A percentile compares a stretch with the other conserved stretches of the same genome.
Conservation (phyloP, 345 rosid species). For the Moricandia moricandioides region DNA sequence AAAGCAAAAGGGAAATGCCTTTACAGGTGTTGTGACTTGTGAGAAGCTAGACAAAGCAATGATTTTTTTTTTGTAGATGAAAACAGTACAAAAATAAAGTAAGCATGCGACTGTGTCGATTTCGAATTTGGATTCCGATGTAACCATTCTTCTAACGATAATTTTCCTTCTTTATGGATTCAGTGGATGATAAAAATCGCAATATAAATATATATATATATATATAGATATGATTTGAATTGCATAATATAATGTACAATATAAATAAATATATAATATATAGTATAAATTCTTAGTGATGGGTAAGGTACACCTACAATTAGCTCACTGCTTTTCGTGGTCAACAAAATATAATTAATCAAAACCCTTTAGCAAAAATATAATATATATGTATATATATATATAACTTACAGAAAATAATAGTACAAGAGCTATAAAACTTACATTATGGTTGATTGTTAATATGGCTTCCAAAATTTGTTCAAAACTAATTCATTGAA, state of each 20-base stretch:
- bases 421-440: background rate
- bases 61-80: background rate
- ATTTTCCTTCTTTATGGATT: background rate
- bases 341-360: background rate
- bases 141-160: conserved; percentile 11
- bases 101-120: conserved; percentile 19
- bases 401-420: too few relatives aligned
- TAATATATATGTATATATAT: too few relatives aligned
- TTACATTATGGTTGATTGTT: background rate
- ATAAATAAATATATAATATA: background rate
- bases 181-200: conserved; percentile 1
- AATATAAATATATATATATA: background rate
- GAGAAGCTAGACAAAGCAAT: conserved; percentile 19
- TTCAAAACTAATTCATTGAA: too few relatives aligned
- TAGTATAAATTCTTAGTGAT: background rate
- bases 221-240: background rate
- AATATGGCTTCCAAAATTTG: background rate
- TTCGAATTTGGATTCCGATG: conserved; percentile 17
- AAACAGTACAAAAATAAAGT: conserved; percentile 9
- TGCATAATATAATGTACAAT: background rate
- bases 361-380: background rate
- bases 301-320: background rate
- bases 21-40: conserved; percentile 29
- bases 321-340: background rate
- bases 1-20: conserved; percentile 9